phyloP scores from a whole-genome alignment of 169 alveolate genomes.

The Plasmodium blacklocki region DNA sequence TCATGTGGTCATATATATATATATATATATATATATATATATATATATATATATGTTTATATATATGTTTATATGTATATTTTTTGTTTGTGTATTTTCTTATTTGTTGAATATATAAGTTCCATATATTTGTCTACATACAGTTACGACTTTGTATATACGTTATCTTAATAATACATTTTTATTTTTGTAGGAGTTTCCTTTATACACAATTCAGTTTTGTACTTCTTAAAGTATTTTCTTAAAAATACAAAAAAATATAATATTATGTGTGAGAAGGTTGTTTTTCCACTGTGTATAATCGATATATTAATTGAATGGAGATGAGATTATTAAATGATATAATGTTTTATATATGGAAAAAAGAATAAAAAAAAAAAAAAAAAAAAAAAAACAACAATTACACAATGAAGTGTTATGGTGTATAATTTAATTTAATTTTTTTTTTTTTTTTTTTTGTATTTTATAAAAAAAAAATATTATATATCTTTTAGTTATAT shows the following conservation, averaged over 20 bases:
- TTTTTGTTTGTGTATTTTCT: not conserved
- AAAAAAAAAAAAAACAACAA: no score
- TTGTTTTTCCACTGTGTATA: constrained; percentile 69
- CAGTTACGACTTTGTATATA: not conserved
- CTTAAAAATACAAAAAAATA: constrained; percentile 10
- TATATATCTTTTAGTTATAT: no score
- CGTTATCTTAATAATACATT: not conserved
- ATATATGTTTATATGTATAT: not conserved
- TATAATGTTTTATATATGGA: no score
- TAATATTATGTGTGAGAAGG: constrained; percentile 41
- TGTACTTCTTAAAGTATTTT: constrained; percentile 28
- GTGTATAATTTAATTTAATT: not conserved
- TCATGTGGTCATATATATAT: not conserved
- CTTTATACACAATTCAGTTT: constrained; percentile 26
- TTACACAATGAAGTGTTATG: no score
- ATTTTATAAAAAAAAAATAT: not conserved
- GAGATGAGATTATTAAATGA: no score
- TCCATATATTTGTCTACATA: not conserved
- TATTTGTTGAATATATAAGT: not conserved
- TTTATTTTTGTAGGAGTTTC: constrained; percentile 46
- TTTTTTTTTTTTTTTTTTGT: not conserved
- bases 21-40: not conserved
- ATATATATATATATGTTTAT: not conserved
- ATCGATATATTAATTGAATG: constrained; percentile 56
- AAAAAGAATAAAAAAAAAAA: not conserved